Evolutionary conservation across 805 yeast species (phyloP).

Genomic region (Yamadazyma sp.): DNA sequence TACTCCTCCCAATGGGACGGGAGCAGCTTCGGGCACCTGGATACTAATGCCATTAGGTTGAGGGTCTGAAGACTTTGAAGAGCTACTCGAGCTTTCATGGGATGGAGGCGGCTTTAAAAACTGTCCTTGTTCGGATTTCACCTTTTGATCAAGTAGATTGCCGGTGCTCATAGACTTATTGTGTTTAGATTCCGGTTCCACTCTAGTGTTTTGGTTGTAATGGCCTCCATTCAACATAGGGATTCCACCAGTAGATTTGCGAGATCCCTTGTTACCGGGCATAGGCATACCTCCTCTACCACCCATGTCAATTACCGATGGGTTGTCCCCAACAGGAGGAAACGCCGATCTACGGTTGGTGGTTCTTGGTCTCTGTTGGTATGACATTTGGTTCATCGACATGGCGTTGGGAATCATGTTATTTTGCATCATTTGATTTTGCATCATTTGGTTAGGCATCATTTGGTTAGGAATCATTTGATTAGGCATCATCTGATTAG

Average conservation of each 20-base stretch:
- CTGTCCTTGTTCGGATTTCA: constrained; percentile 10
- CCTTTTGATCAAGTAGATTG: constrained; percentile 12
- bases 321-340: constrained; percentile 28
- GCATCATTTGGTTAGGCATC: constrained; percentile 11
- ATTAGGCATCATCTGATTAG: constrained; percentile 9
- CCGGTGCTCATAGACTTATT: constrained; percentile 16
- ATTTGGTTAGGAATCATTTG: constrained; percentile 10
- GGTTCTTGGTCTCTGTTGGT: constrained; percentile 25
- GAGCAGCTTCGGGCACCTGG: constrained; percentile 18
- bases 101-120: constrained; percentile 23
- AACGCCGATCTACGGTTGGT: constrained; percentile 37
- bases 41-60: constrained; percentile 18
- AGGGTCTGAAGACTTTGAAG: constrained; percentile 20
- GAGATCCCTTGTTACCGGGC: constrained; percentile 23
- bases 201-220: not conserved
- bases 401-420: constrained; percentile 9
- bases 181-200: constrained; percentile 8
- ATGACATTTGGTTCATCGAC: constrained; percentile 13
- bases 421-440: constrained; percentile 6
- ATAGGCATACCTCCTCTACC: constrained; percentile 51
- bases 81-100: constrained; percentile 10
- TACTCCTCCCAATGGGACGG: constrained; percentile 33
- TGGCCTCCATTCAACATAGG: constrained; percentile 10
- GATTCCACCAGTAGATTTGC: constrained; percentile 18
- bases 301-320: constrained; percentile 39